Base-by-base conservation (phyloP, 2,329 filamentous ascomycete genomes). In the Zymoseptoria pseudotritici region DNA sequence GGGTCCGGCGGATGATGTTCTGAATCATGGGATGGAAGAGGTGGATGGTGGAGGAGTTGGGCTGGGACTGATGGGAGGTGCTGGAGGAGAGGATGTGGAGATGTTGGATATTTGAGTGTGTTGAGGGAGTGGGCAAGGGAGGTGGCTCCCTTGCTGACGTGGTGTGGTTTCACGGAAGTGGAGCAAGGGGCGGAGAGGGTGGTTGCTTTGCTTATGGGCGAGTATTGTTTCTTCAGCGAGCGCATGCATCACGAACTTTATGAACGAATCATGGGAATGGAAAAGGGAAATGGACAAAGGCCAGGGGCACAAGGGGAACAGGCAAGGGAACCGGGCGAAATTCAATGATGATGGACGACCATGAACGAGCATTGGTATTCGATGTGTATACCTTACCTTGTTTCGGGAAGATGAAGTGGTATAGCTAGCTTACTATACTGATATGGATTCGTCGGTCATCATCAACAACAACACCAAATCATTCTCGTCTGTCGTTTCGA, bases 1-100 rank as follows among this genome's bases (percentile, higher is more conserved):
- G 89, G 94, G 94, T 3, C 93, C 93, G 31, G 82, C 82, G 22
- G 86, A 86, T 64, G 82, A 86, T 63, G 78, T 86, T 20, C 77
- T 86, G 58, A 77, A 76, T 22, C 79, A 80, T 66, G 79, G 82
- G 7, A 58, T 31, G 55, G 46, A 61, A 36, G 60, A 62, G 55
- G 54, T 17, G 36, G 36, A 46, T 13, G 11, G 36, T 46, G 26
- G 49, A 21, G n/a, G n/a, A 50, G 17, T 53, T 21, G 21, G 50
- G 50, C 22, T 26, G 50, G 21, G 50, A 46, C 13, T 46, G 13
- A n/a, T 46, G 36, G 36, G 36, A 62, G 29, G 68, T 29, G 26
- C 26, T 29, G 26, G 36, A n/a, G 36, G 36, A 11, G 36, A 75
- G 51, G 74, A 76, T 71, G 79, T 82, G 53, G 84, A 87, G 72